phyloP scores from a whole-genome alignment of 1,139 yeast genomes.

The Debaryomycetaceae sp. region DNA sequence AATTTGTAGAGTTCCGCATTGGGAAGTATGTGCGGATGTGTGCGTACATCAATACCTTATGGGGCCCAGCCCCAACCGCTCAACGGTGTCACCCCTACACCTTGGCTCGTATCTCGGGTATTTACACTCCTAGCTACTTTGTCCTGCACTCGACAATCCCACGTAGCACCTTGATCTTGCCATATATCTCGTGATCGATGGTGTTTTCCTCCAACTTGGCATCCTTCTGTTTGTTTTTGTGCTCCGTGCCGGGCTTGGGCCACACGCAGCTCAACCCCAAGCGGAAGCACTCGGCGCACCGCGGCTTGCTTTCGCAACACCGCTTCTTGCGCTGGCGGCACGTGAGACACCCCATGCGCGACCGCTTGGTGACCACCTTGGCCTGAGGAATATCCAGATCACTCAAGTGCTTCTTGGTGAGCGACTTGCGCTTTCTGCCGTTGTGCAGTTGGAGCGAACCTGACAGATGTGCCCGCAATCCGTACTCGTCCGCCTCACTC shows the following conservation, averaged over 20 bases:
- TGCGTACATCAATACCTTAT: no score
- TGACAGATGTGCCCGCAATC: conserved; percentile 2
- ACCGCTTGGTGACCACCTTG: conserved; percentile 27
- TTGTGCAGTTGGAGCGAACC: conserved; percentile 2
- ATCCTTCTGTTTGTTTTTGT: conserved; percentile 45
- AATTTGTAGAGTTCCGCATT: neutral
- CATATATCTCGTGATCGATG: conserved; percentile 49
- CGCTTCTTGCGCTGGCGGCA: conserved; percentile 44
- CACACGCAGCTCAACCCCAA: conserved; percentile 43
- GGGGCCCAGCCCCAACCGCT: no score
- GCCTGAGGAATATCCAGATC: conserved; percentile 5
- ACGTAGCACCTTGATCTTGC: conserved; percentile 56
- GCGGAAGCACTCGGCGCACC: conserved; percentile 39
- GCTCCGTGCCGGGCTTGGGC: conserved; percentile 50
- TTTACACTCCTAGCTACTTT: conserved; percentile 9
- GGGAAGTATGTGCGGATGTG: no score
- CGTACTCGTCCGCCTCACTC: conserved; percentile 1
- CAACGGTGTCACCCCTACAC: no score
- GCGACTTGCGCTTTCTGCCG: conserved; percentile 1
- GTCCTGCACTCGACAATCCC: conserved; percentile 52
- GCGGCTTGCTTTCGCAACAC: conserved; percentile 41
- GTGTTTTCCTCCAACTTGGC: conserved; percentile 45
- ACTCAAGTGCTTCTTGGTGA: neutral
- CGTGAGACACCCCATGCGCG: conserved; percentile 45
- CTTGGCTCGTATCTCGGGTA: no score